A percentile compares a stretch with the other conserved stretches of the same genome.
Conservation (phyloP, 2,329 filamentous ascomycete species). For the Mollisiaceae sp. region DNA sequence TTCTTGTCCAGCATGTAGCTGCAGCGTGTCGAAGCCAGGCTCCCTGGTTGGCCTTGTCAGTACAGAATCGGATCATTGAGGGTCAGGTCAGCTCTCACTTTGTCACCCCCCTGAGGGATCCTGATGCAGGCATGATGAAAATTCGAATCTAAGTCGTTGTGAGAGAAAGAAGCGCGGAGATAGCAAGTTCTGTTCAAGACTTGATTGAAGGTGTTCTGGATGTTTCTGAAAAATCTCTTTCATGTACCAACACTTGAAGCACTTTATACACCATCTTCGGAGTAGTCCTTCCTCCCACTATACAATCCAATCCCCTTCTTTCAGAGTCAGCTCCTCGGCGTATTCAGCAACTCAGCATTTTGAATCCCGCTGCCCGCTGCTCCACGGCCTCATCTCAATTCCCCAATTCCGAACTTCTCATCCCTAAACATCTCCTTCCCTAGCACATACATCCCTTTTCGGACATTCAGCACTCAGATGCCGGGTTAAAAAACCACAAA, state of each 20-base stretch:
- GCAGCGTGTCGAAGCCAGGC: slow-evolving; percentile 56
- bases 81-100: slow-evolving; percentile 15
- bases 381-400: not conserved
- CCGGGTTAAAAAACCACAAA: not conserved
- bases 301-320: not conserved
- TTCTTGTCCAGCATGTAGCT: slow-evolving; percentile 64
- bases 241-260: not conserved
- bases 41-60: slow-evolving; percentile 12
- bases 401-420: not conserved
- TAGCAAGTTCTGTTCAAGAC: not conserved
- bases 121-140: slow-evolving; percentile 25
- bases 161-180: not conserved
- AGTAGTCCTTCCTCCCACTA: not conserved
- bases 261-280: slow-evolving; percentile 5
- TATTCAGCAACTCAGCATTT: not conserved
- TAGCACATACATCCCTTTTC: not conserved
- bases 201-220: not conserved
- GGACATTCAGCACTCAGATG: not conserved
- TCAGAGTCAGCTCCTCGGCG: not conserved
- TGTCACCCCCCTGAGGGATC: slow-evolving; percentile 28
- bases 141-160: not conserved
- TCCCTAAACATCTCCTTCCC: no score
- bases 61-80: not conserved
- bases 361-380: not conserved
- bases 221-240: not conserved